Percentiles rank a stretch among this genome's conserved stretches.
Conservation (phyloP, 164 flowering plant genomes). For the Dillenia turbinata region DNA sequence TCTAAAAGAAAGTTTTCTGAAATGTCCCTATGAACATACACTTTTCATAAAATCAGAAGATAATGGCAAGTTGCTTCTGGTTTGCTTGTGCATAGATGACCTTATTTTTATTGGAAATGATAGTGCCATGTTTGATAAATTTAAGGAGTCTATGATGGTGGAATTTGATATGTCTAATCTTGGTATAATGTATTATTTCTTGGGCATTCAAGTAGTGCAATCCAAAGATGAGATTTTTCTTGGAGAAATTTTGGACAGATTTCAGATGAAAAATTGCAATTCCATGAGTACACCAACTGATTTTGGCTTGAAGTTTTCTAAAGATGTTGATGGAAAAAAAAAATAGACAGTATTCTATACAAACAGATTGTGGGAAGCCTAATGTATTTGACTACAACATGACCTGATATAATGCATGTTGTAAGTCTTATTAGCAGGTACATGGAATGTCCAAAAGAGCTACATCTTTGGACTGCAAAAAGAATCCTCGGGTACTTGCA, state of each 20-base stretch:
- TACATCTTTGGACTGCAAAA: background rate
- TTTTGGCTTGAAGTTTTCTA: slow-evolving; percentile 1
- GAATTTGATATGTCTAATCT: slow-evolving; percentile 4
- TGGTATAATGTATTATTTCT: slow-evolving; percentile 3
- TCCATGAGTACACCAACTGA: slow-evolving; percentile 1
- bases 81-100: background rate
- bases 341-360: slow-evolving; percentile 1
- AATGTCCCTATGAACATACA: background rate
- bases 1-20: slow-evolving; percentile 1
- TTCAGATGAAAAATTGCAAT: slow-evolving; percentile 5
- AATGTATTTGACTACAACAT: background rate
- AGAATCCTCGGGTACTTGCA: slow-evolving; percentile 2
- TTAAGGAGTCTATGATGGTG: slow-evolving; percentile 5
- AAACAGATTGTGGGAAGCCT: too few relatives aligned
- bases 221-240: background rate
- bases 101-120: slow-evolving; percentile 5
- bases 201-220: slow-evolving; percentile 2
- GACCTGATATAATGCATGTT: slow-evolving; percentile 4
- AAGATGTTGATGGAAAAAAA: slow-evolving; percentile 2
- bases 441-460: slow-evolving; percentile 1
- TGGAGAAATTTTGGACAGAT: slow-evolving; percentile 1
- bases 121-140: slow-evolving; percentile 5
- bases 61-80: background rate
- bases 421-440: slow-evolving; percentile 3
- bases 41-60: slow-evolving; percentile 1